phyloP scores from a whole-genome alignment of 345 rosid species.

The Geranium rotundifolium region DNA sequence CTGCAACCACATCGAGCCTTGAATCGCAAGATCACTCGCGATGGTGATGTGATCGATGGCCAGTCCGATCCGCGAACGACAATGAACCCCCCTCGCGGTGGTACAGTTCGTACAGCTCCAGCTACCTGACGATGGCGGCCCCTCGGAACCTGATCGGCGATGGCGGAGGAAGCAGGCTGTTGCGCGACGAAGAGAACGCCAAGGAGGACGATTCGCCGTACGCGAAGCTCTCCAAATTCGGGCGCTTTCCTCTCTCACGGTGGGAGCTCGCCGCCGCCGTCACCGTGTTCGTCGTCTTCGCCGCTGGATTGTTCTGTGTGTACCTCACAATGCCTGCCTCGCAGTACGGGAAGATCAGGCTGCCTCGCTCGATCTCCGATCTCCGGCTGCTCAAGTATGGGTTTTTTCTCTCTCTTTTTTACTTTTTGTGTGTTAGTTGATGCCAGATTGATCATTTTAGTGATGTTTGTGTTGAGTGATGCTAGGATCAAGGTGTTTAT shows the following conservation, averaged over 20 bases:
- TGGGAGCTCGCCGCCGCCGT: constrained; percentile 68
- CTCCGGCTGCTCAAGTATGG: constrained; percentile 91
- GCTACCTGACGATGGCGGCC: constrained; percentile 27
- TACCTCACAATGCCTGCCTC: constrained; percentile 83
- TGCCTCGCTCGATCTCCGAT: constrained; percentile 76
- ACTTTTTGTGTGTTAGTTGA: background rate
- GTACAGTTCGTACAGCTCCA: too few relatives aligned
- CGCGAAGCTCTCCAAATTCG: constrained; percentile 55
- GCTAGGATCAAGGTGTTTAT: too few relatives aligned
- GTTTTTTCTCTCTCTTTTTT: background rate
- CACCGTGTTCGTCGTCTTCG: constrained; percentile 61
- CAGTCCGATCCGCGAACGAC: too few relatives aligned
- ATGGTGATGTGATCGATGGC: background rate
- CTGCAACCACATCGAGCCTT: too few relatives aligned
- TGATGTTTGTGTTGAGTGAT: too few relatives aligned
- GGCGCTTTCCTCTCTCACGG: constrained; percentile 63
- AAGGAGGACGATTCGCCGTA: constrained; percentile 60
- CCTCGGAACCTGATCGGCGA: constrained; percentile 47
- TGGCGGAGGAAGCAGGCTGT: too few relatives aligned
- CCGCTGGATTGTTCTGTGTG: constrained; percentile 57
- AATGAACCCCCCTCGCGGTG: too few relatives aligned
- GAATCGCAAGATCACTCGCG: too few relatives aligned
- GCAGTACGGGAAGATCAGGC: constrained; percentile 67
- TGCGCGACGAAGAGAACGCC: constrained; percentile 50
- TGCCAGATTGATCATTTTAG: too few relatives aligned